Base-by-base conservation (phyloP, 2,329 filamentous ascomycete species). In the Cytospora mali region DNA sequence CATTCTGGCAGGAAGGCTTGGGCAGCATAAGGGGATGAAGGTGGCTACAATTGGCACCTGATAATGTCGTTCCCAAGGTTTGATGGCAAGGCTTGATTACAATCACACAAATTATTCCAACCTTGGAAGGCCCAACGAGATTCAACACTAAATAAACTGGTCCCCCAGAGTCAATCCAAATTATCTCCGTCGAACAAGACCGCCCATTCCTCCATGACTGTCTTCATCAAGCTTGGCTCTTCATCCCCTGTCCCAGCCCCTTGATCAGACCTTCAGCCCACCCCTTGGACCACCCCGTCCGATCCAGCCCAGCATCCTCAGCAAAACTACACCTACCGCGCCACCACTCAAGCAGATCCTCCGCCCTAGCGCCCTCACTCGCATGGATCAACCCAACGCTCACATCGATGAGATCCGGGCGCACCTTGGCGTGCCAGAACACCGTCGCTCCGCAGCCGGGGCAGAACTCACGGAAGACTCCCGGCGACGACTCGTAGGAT, bases 271-370 rank as follows among this genome's bases (percentile, higher is more conserved):
- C 49, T 23, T 60, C 61, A 1, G 74, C 76, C 65, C 70, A 67
- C 16, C 53, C 50, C 16, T 68, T 72, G 18, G 67, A 63, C 21
- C 55, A 65, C 1, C 76, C 76, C 5, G 55, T 57, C 39, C 77
- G 68, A 4, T 67, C 75, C 6, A 62, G 67, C 1, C 50, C 64
- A 9, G 78, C 78, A 66, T 88, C 82, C 68, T 88, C 85, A 0
- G 75, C 72, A 71, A 85, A 90, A 66, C 86, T 88, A 5, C 88
- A 79, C 61, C 84, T 76, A 2, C 71, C 76, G 3, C 75, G 82
- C 71, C 80, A 82, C 88, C 88, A 92, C 25, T 86, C 79, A 49
- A 91, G 68, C 84, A 85, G 88, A 0, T 70, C 71, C 69, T 85
- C 81, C 3, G 82, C 85, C 65, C 83, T 78, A 0, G 81, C 80